Base-by-base conservation (phyloP, 2,329 filamentous ascomycete genomes). In the Catunica adiposa region DNA sequence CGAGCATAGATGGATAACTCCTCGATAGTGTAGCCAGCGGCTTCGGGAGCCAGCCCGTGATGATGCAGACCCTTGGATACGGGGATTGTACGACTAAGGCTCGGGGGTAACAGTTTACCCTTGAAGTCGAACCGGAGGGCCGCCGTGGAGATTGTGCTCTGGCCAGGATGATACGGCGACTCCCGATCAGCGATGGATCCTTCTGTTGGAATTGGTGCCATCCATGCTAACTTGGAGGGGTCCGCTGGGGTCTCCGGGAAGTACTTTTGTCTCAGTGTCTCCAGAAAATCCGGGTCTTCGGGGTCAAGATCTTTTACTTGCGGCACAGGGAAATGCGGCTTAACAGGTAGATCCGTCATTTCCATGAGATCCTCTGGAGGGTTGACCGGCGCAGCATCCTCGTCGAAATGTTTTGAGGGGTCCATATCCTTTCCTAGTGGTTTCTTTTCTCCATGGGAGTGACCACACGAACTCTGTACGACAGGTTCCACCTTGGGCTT, bases 21-120 rank as follows among this genome's bases (percentile, higher is more conserved):
- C 0, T 82, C 80, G 29, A 98, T 78, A 0, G 92, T 97, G 68
- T 98, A 98, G 0, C 92, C 92, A 0, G 92, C 92, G 1, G 89
- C 87, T 67, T 94, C 88, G 15, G 92, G 92, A 1, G 90, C 89
- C 58, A 89, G 81, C 60, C 85, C 89, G 66, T 98, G 92, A 67
- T 98, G 90, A 67, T 98, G 92, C 14, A 98, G 75, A 0, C 92
- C 92, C 58, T 83, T 79, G 11, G 80, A 82, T 1, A 80, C 79
- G 3, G 90, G 86, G 25, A 97, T 81, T 1, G 78, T 73, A 56
- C 89, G 76, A 25, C 88, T 82, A 34, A 80, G 77, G 51, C 80
- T 76, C 0, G 92, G 92, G 0, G 90, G 80, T 11, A 98, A 75
- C 2, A 98, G 75, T 0, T 77, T 76, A 59, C 90, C 92, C 53